Evolutionary conservation across 2,329 filamentous ascomycete species (phyloP), one percentile per base, ranked within the genome.

Genomic region (Fusarium sp.): DNA sequence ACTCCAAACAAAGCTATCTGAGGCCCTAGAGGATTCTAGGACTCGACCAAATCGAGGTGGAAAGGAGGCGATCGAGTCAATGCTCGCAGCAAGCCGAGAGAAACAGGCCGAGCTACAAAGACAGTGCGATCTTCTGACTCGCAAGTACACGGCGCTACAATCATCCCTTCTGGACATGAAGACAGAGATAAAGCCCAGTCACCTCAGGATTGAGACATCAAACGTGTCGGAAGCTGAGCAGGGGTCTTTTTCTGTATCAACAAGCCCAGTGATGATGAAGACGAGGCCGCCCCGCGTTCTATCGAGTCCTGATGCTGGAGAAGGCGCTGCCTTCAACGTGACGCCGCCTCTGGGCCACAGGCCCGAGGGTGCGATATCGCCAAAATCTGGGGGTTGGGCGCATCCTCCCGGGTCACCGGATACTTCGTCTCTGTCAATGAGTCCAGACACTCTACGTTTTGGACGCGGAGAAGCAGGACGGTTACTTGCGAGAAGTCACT

Each of bases 51-150:
- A 71, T 12, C 62, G 58, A 21, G 77, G 77, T 7, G 67, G 79
- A 14, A 80, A 81, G 48, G 75, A 78, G 14, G 79, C 80, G 18
- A 73, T 87, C 2, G 82, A 86, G 60, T 78, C 69, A 7, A 79
- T 83, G 1, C 76, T 89, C 16, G 82, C 84, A 30, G 83, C 84
- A n/a, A 86, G 83, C 71, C 80, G 84, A 49, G 81, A 83, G 1
- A 86, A 85, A 75, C 84, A 88, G 64, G 79, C 81, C 1, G 86
- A 88, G 69, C 76, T 88, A 63, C 84, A 86, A 71, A 84, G 81
- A 73, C 85, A 86, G 62, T 82, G 86, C 70, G 78, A 79, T 46
- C 78, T 83, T 21, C 78, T 89, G 50, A 80, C 81, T 71, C 83
- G 82, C 54, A 87, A 86, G 71, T 87, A 87, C 73, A 84, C 82